phyloP scores from a whole-genome alignment of 305 asterid species.

The Lippia alba region DNA sequence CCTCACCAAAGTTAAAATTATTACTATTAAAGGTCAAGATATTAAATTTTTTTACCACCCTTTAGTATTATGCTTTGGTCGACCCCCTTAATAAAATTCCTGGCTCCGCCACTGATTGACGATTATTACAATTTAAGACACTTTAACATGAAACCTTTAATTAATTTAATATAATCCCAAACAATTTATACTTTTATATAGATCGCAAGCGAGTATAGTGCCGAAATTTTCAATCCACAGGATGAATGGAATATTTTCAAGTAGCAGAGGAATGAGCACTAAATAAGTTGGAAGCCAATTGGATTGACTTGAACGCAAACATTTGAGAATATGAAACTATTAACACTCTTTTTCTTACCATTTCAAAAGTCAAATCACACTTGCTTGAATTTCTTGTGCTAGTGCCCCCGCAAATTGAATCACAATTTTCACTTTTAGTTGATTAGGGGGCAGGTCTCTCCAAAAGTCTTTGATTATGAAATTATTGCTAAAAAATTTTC shows the following conservation, averaged over 20 bases:
- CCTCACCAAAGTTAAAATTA: too few species aligned
- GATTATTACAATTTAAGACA: too few species aligned
- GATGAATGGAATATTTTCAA: constrained; percentile 18
- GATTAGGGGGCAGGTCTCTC: background rate
- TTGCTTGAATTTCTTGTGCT: constrained; percentile 14
- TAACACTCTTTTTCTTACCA: background rate
- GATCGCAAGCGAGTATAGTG: background rate
- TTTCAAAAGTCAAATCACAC: constrained; percentile 27
- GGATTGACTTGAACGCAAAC: constrained; percentile 31
- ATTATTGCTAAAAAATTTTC: background rate
- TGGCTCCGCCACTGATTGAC: too few species aligned
- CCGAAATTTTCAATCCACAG: background rate
- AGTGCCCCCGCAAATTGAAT: constrained; percentile 32
- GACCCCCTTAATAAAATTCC: too few species aligned
- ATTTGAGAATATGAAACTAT: constrained; percentile 26
- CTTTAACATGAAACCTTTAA: too few species aligned
- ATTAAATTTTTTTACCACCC: too few species aligned
- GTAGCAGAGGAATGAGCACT: constrained; percentile 39
- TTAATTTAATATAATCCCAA: too few species aligned
- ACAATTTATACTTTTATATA: background rate
- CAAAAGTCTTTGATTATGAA: constrained; percentile 14
- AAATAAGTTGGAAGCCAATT: constrained; percentile 22
- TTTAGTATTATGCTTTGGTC: too few species aligned
- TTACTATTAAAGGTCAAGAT: too few species aligned
- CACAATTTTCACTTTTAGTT: background rate